Evolutionary conservation across 2,329 filamentous ascomycete species (phyloP).

Genomic region (Acrocalymma vagum): DNA sequence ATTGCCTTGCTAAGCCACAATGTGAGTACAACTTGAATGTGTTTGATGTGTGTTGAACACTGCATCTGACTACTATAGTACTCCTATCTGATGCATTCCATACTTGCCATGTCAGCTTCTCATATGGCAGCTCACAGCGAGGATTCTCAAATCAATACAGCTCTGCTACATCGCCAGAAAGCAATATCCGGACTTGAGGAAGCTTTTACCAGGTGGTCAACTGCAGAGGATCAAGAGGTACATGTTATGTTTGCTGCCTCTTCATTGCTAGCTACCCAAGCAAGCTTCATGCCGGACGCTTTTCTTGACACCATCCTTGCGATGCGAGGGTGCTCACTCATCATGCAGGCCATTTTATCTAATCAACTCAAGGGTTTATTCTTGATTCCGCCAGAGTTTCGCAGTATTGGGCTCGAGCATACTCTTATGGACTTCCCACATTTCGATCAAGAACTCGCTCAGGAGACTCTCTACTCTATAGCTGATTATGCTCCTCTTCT

Average conservation of each 20-base stretch:
- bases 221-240: constrained; percentile 27
- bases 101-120: constrained; percentile 31
- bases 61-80: constrained; percentile 24
- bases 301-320: constrained; percentile 28
- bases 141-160: constrained; percentile 9
- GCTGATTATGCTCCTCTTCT: constrained; percentile 9
- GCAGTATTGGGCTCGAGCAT: background rate
- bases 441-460: constrained; percentile 18
- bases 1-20: constrained; percentile 22
- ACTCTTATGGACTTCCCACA: constrained; percentile 18
- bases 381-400: constrained; percentile 11
- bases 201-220: constrained; percentile 28
- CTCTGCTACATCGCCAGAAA: constrained; percentile 28
- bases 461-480: constrained; percentile 20
- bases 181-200: constrained; percentile 31
- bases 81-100: constrained; percentile 32
- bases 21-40: constrained; percentile 9
- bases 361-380: constrained; percentile 22
- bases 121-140: constrained; percentile 26
- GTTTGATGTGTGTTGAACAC: background rate
- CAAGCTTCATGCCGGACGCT: constrained; percentile 25
- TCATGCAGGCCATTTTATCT: constrained; percentile 24
- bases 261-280: constrained; percentile 28
- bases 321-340: constrained; percentile 26
- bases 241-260: constrained; percentile 33